These are phyloP conservation scores for Talaromyces sp. DNA, from an alignment of 2,329 filamentous ascomycete species.

Conservation along the genomic window DNA sequence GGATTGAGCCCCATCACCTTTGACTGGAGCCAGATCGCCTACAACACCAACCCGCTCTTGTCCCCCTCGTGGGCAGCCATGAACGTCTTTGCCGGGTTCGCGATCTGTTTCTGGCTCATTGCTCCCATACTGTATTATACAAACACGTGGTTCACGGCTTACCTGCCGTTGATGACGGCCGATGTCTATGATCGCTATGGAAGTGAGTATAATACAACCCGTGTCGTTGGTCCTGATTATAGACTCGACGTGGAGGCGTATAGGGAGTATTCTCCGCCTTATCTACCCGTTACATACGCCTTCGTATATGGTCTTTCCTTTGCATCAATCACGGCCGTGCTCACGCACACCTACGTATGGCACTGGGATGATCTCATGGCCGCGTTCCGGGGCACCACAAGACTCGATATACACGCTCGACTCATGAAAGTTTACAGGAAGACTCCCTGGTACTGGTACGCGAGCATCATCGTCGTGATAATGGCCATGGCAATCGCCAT, in stretches of 20 bases:
- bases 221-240: constrained; percentile 52
- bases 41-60: constrained; percentile 35
- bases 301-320: constrained; percentile 58
- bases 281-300: constrained; percentile 56
- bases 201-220: constrained; percentile 54
- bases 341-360: constrained; percentile 31
- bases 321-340: constrained; percentile 56
- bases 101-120: constrained; percentile 28
- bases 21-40: constrained; percentile 34
- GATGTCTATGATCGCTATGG: constrained; percentile 61
- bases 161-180: constrained; percentile 57
- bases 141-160: constrained; percentile 52
- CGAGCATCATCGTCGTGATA: constrained; percentile 32
- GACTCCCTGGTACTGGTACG: constrained; percentile 45
- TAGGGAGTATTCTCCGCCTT: constrained; percentile 61
- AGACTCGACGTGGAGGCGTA: constrained; percentile 59
- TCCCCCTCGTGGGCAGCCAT: constrained; percentile 29
- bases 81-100: constrained; percentile 33
- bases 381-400: constrained; percentile 32
- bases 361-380: constrained; percentile 30
- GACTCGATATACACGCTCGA: constrained; percentile 41
- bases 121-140: constrained; percentile 40
- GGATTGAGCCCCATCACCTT: constrained; percentile 32
- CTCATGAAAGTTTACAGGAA: constrained; percentile 39
- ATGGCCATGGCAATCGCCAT: constrained; percentile 31